Base-by-base conservation (phyloP, 1,284 basidiomycete genomes). In the Grifola frondosa region DNA sequence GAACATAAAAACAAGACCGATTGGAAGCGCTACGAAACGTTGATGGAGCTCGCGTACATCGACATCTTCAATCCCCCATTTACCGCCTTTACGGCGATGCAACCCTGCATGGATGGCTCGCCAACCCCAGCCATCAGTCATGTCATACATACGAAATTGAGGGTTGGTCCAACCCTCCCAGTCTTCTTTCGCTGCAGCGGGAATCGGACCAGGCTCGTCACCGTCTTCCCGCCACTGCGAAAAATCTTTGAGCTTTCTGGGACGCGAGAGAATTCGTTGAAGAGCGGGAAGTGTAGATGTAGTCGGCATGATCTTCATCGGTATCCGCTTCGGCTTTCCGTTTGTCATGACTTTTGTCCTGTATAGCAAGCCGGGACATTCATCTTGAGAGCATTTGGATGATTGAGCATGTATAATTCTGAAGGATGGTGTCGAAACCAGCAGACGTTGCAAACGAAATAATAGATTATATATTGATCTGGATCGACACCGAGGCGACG, bases 91-190 rank as follows among this genome's bases (percentile, higher is more conserved):
- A 6, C 46, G 39, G 2, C 54, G 37, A 16, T 37, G 32, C 9
- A 58, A 30, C 11, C 52, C 50, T 9, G 56, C 54, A 25, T 53
- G 49, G 5, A 49, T 40, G 3, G 49, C 43, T n/a, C 46, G 37
- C 54, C 54, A 56, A 2, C 42, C 52, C 52, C 54, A 58, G n/a
- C 56, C 56, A 41, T 58, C 50, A 21, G 41, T 24, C 16, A 56
- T 52, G 32, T 58, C 54, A 12, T 30, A 16, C 37, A 55, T 43
- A 7, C 23, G 44, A 9, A 25, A 17, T 10, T 23, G 9, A 0
- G 24, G 20, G 13, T 32, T 16, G 2, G 10, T 12, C 13, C 30
- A 32, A 2, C 31, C 43, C 6, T 38, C 30, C 29, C 21, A 38
- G 11, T 26, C 32, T 9, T 19, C 12, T 16, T 43, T 44, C 25